phyloP scores from a whole-genome alignment of 2,329 filamentous ascomycete species.

The Fusarium globosum region DNA sequence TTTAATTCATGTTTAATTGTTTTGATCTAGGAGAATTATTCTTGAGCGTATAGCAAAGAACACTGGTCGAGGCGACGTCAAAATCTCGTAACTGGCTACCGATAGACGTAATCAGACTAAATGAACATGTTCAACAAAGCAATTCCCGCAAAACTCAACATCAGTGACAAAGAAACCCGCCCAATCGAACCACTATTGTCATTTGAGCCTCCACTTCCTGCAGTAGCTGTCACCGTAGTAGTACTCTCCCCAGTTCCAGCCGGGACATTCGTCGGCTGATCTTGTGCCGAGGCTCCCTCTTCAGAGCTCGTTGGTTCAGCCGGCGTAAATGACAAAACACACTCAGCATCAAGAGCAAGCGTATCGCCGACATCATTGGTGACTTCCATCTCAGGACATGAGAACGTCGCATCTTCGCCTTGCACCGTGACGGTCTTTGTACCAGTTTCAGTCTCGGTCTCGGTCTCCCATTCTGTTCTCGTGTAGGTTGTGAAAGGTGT shows the following conservation, averaged over 20 bases:
- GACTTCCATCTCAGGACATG: conserved; percentile 17
- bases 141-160: not conserved
- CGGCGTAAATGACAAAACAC: not conserved
- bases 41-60: too few relatives aligned
- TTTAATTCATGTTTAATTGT: too few relatives aligned
- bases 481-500: not conserved
- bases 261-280: not conserved
- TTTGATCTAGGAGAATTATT: too few relatives aligned
- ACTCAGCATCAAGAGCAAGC: conserved; percentile 3
- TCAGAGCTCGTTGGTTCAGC: not conserved
- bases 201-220: fast-evolving
- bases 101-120: too few relatives aligned
- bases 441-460: not conserved
- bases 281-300: not conserved
- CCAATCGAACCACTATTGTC: not conserved
- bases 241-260: not conserved
- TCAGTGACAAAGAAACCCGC: not conserved
- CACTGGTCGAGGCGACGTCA: too few relatives aligned
- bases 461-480: not conserved
- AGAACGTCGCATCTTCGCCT: conserved; percentile 5
- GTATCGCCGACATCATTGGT: conserved; percentile 4
- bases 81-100: too few relatives aligned
- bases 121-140: too few relatives aligned
- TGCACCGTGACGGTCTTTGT: not conserved
- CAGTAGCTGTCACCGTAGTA: not conserved